Evolutionary conservation across 2,329 filamentous ascomycete species (phyloP).

Genomic region (Aquanectria penicillioides): DNA sequence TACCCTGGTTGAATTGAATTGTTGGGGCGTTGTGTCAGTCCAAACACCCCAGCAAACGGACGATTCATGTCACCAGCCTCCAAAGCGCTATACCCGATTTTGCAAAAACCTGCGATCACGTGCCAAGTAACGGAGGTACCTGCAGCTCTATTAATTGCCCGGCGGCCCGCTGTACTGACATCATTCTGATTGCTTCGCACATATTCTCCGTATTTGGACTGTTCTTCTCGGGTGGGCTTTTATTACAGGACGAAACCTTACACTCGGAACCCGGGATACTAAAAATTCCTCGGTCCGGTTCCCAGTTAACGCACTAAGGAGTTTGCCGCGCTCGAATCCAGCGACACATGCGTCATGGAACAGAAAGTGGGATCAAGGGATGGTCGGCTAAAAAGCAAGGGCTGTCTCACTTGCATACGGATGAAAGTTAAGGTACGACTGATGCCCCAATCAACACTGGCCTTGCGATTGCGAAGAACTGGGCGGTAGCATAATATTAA

Average conservation of each 20-base stretch:
- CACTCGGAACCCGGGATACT: too few species aligned
- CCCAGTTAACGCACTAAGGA: too few species aligned
- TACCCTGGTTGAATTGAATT: too few species aligned
- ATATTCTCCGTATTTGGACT: background rate
- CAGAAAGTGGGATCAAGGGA: conserved; percentile 16
- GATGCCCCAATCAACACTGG: too few species aligned
- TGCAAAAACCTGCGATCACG: conserved; percentile 20
- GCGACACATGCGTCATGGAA: background rate
- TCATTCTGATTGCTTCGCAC: background rate
- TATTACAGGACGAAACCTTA: too few species aligned
- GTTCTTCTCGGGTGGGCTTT: background rate
- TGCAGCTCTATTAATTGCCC: background rate
- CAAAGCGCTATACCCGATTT: conserved; percentile 9
- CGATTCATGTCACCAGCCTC: background rate
- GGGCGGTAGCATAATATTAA: background rate
- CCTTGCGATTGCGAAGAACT: background rate
- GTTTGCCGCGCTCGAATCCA: too few species aligned
- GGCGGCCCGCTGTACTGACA: background rate
- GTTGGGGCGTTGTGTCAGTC: background rate
- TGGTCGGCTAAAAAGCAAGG: conserved; percentile 16
- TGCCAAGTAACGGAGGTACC: background rate
- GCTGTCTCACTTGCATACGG: conserved; percentile 13
- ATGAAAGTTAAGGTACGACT: conserved; percentile 20
- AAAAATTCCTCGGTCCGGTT: too few species aligned
- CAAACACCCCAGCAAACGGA: background rate